These are phyloP conservation scores for Quercus agrifolia DNA, from an alignment of 306 rosid species.

Conservation along the genomic window DNA sequence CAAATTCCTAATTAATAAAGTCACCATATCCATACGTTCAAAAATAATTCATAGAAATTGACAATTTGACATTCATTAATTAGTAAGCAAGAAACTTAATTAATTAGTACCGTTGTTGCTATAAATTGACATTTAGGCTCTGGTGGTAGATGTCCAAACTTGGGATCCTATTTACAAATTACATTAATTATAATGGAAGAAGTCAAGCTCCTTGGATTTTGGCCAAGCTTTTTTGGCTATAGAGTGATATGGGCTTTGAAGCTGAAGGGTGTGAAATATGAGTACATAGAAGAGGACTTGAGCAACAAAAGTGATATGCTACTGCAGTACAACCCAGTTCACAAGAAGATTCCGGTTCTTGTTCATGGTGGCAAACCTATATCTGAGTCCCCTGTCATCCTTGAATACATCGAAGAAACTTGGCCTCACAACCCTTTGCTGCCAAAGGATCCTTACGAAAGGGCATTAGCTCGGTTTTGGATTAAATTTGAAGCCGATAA, in stretches of 20 bases:
- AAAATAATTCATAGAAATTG: too few species aligned
- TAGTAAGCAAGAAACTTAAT: too few species aligned
- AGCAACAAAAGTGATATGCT: neutral
- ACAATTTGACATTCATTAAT: too few species aligned
- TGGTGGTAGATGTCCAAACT: too few species aligned
- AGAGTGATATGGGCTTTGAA: neutral
- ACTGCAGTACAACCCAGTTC: neutral
- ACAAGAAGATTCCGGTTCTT: neutral
- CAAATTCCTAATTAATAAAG: too few species aligned
- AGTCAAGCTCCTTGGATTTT: neutral
- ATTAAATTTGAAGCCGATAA: slow-evolving; percentile 7
- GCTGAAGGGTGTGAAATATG: neutral
- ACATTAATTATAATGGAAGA: neutral
- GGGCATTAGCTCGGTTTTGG: slow-evolving; percentile 13
- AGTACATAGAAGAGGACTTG: neutral
- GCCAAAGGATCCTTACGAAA: slow-evolving; percentile 5
- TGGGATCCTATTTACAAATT: too few species aligned
- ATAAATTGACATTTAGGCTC: too few species aligned
- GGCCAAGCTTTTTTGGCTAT: neutral
- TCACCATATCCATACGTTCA: too few species aligned
- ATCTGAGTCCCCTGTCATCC: neutral
- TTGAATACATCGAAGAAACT: slow-evolving; percentile 2
- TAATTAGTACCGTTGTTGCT: too few species aligned
- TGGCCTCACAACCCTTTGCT: slow-evolving; percentile 14
- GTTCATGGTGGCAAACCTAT: slow-evolving; percentile 4